Evolutionary conservation across 2,329 filamentous ascomycete species (phyloP).

Genomic region (Blastomyces parvus): DNA sequence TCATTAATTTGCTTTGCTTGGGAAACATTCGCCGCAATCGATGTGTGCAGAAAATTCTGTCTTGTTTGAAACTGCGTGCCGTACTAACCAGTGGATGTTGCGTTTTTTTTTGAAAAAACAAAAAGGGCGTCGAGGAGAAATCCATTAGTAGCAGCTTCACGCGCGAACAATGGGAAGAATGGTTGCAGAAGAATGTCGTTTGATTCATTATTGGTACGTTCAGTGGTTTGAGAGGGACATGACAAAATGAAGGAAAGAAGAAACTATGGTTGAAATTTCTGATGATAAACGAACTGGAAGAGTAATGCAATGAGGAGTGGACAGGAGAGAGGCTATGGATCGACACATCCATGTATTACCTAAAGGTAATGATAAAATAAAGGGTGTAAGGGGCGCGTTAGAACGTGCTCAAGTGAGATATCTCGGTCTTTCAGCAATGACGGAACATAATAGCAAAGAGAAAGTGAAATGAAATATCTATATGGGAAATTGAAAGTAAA

Average conservation of each 20-base stretch:
- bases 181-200: constrained; percentile 57
- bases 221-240: neutral
- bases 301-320: neutral
- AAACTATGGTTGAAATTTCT: neutral
- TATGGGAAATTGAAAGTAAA: constrained; percentile 3
- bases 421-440: neutral
- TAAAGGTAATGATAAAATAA: neutral
- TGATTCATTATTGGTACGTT: constrained; percentile 24
- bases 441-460: neutral
- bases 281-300: neutral
- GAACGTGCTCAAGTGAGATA: neutral
- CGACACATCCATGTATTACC: neutral
- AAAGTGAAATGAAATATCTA: constrained; percentile 12
- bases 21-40: neutral
- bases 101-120: neutral
- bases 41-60: neutral
- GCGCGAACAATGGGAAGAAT: constrained; percentile 74
- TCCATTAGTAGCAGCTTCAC: constrained; percentile 72
- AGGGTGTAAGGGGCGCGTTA: no score
- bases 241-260: neutral
- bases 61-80: neutral
- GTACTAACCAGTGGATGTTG: neutral
- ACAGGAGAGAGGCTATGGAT: neutral
- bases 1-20: neutral
- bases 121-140: constrained; percentile 59